Evolutionary conservation across 306 rosid species (phyloP).

Genomic region (Betula pendula): DNA sequence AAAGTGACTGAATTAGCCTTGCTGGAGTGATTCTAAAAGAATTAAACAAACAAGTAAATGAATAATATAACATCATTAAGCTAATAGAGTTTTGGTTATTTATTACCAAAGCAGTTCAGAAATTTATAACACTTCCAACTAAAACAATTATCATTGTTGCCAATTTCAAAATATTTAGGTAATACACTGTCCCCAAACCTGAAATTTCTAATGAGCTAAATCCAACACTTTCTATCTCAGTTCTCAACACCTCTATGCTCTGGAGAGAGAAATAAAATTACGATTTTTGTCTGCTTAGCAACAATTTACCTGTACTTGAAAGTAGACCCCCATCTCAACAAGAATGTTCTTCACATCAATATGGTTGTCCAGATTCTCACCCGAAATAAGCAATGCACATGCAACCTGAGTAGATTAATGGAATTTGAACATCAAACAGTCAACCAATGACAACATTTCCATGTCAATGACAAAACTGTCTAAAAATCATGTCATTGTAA

Average conservation of each 20-base stretch:
- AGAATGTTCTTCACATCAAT: conserved; percentile 53
- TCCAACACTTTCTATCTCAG: not conserved
- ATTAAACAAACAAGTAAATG: not conserved
- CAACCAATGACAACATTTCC: conserved; percentile 19
- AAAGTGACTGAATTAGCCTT: not conserved
- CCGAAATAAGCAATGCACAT: conserved; percentile 59
- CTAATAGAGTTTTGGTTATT: not conserved
- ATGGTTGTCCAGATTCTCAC: conserved; percentile 57
- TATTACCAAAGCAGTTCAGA: not conserved
- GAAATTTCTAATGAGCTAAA: not conserved
- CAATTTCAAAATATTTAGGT: not conserved
- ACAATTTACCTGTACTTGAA: conserved; percentile 61
- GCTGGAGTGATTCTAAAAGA: not conserved
- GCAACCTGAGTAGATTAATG: conserved; percentile 43
- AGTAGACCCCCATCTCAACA: conserved; percentile 67
- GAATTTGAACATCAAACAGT: conserved; percentile 19
- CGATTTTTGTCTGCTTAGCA: not conserved
- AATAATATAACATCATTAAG: not conserved
- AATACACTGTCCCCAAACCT: not conserved
- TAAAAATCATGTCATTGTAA: not conserved
- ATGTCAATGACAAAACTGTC: conserved; percentile 13
- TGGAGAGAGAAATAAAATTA: not conserved
- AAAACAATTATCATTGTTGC: not conserved
- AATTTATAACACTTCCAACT: not conserved
- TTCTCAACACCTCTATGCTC: conserved; percentile 1